Evolutionary conservation across 2,329 filamentous ascomycete genomes (phyloP).

Genomic region (Verticillium albo-atrum): DNA sequence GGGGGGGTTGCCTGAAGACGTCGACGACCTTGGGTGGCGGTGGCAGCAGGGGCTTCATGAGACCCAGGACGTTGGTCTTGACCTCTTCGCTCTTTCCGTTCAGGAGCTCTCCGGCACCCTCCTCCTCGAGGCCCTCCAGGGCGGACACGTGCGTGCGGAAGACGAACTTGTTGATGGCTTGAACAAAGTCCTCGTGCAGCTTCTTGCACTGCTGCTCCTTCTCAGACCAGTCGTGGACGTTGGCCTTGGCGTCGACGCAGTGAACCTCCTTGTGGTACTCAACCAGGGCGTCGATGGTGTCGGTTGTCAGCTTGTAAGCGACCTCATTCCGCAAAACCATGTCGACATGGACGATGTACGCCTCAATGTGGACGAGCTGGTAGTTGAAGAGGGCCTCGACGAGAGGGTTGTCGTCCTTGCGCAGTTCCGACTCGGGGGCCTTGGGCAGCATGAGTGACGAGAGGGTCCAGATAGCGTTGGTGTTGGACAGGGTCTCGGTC

Average conservation of each 20-base stretch:
- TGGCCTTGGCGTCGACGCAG: slow-evolving; percentile 83
- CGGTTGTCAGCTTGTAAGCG: slow-evolving; percentile 92
- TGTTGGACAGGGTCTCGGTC: slow-evolving; percentile 85
- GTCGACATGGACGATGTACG: slow-evolving; percentile 97
- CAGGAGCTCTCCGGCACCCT: slow-evolving; percentile 89
- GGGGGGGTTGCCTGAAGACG: slow-evolving; percentile 77
- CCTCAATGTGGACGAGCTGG: slow-evolving; percentile 88
- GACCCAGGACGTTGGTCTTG: slow-evolving; percentile 75
- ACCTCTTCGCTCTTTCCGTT: slow-evolving; percentile 90
- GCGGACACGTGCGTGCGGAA: slow-evolving; percentile 85
- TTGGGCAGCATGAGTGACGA: slow-evolving; percentile 91
- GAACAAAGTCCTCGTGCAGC: slow-evolving; percentile 92
- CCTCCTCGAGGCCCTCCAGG: slow-evolving; percentile 93
- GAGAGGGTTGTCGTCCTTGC: slow-evolving; percentile 75
- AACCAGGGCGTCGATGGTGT: slow-evolving; percentile 88
- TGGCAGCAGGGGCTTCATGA: slow-evolving; percentile 84
- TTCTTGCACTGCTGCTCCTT: slow-evolving; percentile 97
- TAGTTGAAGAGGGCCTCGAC: slow-evolving; percentile 89
- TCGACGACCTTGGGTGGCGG: slow-evolving; percentile 86
- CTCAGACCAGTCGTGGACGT: slow-evolving; percentile 91
- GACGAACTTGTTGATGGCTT: slow-evolving; percentile 96
- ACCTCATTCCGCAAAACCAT: slow-evolving; percentile 98
- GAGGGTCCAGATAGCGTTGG: slow-evolving; percentile 91
- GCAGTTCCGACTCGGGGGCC: slow-evolving; percentile 78
- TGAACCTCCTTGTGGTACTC: slow-evolving; percentile 97